phyloP scores from a whole-genome alignment of 1,139 yeast species.

The Suhomyces taliae region DNA sequence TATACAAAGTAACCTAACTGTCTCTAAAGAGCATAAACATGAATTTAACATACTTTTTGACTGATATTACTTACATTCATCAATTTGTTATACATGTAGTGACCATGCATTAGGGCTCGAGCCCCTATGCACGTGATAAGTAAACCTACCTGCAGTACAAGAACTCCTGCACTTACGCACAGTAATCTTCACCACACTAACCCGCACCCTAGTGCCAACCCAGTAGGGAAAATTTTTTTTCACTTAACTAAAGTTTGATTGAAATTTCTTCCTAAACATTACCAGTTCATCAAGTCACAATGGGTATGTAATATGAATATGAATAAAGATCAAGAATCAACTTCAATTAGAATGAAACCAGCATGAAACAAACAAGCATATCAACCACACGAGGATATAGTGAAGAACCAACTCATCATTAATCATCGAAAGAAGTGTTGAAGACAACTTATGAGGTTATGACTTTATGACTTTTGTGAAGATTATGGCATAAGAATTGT shows the following conservation, averaged over 20 bases:
- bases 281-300: constrained; percentile 29
- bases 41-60: background rate
- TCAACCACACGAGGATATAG: no score
- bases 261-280: constrained; percentile 16
- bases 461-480: no score
- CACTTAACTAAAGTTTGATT: constrained; percentile 10
- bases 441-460: no score
- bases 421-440: no score
- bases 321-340: background rate
- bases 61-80: background rate
- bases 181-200: background rate
- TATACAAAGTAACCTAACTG: no score
- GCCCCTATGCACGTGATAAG: constrained; percentile 10
- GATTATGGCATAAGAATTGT: no score
- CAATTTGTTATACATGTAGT: background rate
- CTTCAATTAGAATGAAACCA: background rate
- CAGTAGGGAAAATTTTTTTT: constrained; percentile 14
- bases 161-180: constrained; percentile 4
- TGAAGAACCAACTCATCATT: no score
- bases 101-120: constrained; percentile 8
- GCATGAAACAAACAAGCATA: background rate
- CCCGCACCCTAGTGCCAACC: constrained; percentile 1
- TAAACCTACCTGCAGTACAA: background rate
- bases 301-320: constrained; percentile 29
- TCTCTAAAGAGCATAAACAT: no score